A percentile compares a stretch with the other conserved stretches of the same genome.
These are phyloP conservation scores for Neonectria neomacrospora DNA, from an alignment of 2,329 filamentous ascomycete genomes.

Conservation along the genomic window DNA sequence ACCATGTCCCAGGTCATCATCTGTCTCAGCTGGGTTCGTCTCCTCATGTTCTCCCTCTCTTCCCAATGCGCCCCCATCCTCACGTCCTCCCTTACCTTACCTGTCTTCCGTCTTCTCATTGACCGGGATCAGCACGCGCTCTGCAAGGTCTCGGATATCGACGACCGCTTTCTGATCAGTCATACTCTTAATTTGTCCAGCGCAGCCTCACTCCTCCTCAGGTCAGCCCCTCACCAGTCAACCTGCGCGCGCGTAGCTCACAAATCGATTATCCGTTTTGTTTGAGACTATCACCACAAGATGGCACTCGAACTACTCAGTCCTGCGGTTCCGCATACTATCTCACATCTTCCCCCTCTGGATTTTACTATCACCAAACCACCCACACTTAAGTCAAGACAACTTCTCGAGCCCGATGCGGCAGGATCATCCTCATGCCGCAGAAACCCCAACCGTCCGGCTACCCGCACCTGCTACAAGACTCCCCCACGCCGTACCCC, in stretches of 20 bases:
- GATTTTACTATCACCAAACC: conserved; percentile 8
- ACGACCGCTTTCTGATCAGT: background rate
- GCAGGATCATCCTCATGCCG: conserved; percentile 31
- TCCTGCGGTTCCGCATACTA: conserved; percentile 32
- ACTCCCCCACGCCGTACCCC: conserved; percentile 10
- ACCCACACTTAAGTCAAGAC: conserved; percentile 26
- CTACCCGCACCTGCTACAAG: conserved; percentile 12
- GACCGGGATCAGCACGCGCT: background rate
- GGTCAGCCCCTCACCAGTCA: background rate
- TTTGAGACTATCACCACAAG: conserved; percentile 1
- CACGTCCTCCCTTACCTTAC: conserved; percentile 7
- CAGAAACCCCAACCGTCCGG: conserved; percentile 15
- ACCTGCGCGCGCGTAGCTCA: background rate
- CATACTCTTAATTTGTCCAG: background rate
- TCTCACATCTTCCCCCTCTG: conserved; percentile 15
- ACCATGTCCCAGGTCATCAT: background rate
- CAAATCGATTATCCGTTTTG: background rate
- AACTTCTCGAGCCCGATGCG: conserved; percentile 18
- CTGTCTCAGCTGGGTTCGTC: background rate
- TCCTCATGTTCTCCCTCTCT: background rate
- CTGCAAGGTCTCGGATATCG: conserved; percentile 2
- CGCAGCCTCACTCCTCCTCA: background rate
- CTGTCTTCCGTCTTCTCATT: background rate
- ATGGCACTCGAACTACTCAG: background rate
- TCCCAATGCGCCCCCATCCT: background rate